Conservation (phyloP, 495 filamentous ascomycete species). For the Penicillium atrosanguineum region DNA sequence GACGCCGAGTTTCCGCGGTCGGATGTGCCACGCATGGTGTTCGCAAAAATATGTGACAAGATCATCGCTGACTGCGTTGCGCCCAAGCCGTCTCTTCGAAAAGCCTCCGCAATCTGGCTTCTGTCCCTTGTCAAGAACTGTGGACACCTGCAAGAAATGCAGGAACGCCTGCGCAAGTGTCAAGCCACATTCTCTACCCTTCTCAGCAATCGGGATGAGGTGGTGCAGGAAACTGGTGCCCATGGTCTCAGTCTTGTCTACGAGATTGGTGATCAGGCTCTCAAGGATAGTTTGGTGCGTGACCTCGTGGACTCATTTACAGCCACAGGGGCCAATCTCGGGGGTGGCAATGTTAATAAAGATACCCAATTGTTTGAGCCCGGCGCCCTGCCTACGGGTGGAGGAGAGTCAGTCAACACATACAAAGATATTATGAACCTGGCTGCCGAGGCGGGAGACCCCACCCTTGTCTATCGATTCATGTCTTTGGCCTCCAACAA, state of each 20-base stretch:
- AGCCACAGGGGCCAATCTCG: constrained; percentile 63
- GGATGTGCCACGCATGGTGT: constrained; percentile 42
- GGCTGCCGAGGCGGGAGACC: constrained; percentile 90
- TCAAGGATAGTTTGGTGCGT: constrained; percentile 79
- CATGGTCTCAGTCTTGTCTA: constrained; percentile 87
- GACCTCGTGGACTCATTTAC: constrained; percentile 89
- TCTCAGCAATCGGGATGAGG: constrained; percentile 83
- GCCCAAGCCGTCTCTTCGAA: constrained; percentile 81
- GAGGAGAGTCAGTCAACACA: constrained; percentile 83
- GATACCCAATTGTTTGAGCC: constrained; percentile 93
- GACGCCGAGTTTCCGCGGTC: constrained; percentile 44
- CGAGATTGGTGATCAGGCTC: constrained; percentile 76
- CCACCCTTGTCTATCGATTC: constrained; percentile 91
- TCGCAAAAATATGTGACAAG: constrained; percentile 61
- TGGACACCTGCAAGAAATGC: constrained; percentile 68
- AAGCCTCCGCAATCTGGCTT: constrained; percentile 89
- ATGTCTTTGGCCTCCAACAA: constrained; percentile 95
- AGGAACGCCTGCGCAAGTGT: constrained; percentile 68
- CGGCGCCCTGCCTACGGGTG: constrained; percentile 87
- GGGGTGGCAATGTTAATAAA: constrained; percentile 70
- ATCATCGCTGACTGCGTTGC: constrained; percentile 70
- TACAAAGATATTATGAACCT: constrained; percentile 95
- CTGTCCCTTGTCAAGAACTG: constrained; percentile 91
- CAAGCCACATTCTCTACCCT: constrained; percentile 85
- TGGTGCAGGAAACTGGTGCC: constrained; percentile 93